Base-by-base conservation (phyloP, 2,329 filamentous ascomycete species). In the Aureobasidium leucospermi region DNA sequence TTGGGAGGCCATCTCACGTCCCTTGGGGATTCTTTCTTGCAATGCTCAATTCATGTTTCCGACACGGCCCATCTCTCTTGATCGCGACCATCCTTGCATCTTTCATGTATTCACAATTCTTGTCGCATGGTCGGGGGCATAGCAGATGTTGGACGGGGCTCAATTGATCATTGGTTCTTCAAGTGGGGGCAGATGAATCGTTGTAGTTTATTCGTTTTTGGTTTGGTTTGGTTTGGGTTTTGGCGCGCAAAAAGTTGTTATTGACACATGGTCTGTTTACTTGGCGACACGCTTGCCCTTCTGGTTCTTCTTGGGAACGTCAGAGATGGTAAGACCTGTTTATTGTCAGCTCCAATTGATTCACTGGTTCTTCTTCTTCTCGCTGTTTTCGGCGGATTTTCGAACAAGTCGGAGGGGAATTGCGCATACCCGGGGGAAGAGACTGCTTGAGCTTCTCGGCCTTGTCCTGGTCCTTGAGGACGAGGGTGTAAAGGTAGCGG, bases 381-480 rank as follows among this genome's bases (percentile, higher is more conserved):
- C 15, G 16, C 29, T 16, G n/a, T 47, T 4, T 6, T 15, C 7
- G 7, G 39, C 13, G 6, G 39, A 13, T 5, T 11, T 42, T 19
- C 13, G 29, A 19, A 15, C 23, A 23, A 23, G 28, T 38, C 28
- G 48, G 9, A 5, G 29, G 42, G 13, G 43, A 31, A 16, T 58
- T 49, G 31, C 46, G 34, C 90, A 73, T 92, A 99, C 94, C 89
- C 72, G 94, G 95, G 74, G 94, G 95, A 67, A 99, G 85, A 78
- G 86, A 91, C 86, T 97, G 93, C 91, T 96, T 97, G 71, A 99
- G 87, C 89, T 99, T 99, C 84, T 97, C 94, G 79, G 93, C 95
- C 90, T 97, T 97, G 77, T 96, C 94, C 75, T 86, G 85, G 82
- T 99, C 94, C 87, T 96, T 96, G 74, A 99, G 87, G 77, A 96